phyloP scores from a whole-genome alignment of 805 yeast genomes.

The Starmerella geochares region DNA sequence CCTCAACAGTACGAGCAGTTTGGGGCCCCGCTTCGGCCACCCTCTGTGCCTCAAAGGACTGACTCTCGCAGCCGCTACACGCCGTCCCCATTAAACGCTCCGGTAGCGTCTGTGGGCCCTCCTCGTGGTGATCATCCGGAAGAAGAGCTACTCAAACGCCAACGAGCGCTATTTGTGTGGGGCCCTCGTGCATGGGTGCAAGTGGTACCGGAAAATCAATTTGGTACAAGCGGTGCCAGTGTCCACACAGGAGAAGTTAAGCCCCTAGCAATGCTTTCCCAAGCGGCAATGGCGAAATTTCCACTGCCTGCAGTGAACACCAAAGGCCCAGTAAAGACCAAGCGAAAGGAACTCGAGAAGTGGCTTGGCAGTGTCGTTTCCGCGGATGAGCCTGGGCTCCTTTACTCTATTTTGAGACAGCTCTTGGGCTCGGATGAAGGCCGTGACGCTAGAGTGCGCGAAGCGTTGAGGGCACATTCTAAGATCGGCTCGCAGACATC shows the following conservation, averaged over 20 bases:
- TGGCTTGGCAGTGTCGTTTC: conserved; percentile 42
- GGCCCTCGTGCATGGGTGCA: conserved; percentile 33
- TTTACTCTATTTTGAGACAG: conserved; percentile 19
- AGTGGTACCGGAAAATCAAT: conserved; percentile 25
- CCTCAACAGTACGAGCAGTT: background rate
- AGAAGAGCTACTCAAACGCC: conserved; percentile 42
- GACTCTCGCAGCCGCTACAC: conserved; percentile 1
- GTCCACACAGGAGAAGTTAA: conserved; percentile 28
- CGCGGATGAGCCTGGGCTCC: conserved; percentile 12
- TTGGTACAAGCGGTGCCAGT: conserved; percentile 23
- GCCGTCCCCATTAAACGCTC: conserved; percentile 3
- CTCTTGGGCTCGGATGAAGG: conserved; percentile 11
- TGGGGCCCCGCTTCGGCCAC: background rate
- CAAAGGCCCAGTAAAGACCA: conserved; percentile 39
- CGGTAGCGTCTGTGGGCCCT: background rate
- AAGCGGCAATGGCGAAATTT: conserved; percentile 34
- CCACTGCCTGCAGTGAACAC: conserved; percentile 58
- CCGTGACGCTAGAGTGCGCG: conserved; percentile 2
- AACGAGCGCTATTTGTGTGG: conserved; percentile 38
- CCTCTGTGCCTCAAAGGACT: background rate
- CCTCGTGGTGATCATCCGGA: conserved; percentile 15
- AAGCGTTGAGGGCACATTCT: background rate
- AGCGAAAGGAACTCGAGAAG: conserved; percentile 56
- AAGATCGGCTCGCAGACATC: background rate
- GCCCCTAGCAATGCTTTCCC: conserved; percentile 27